phyloP scores from a whole-genome alignment of 2,329 filamentous ascomycete species.

The Alternaria novae-zelandiae region DNA sequence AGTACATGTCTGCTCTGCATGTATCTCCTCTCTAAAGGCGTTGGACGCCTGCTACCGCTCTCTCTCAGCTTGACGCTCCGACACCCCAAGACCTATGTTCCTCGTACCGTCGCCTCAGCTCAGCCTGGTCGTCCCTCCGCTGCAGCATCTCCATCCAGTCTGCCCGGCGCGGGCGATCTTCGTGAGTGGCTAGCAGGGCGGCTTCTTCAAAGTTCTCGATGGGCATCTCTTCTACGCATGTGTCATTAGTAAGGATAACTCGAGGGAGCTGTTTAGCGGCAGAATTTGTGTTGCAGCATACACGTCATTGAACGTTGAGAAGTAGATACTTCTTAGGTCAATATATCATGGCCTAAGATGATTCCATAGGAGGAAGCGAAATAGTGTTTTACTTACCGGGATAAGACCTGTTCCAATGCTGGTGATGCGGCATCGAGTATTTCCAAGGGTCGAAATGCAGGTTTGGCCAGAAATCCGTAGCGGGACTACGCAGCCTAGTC shows the following conservation, averaged over 20 bases:
- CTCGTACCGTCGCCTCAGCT: not conserved
- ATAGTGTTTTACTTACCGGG: not conserved
- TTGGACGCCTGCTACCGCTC: not conserved
- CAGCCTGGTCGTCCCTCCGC: not conserved
- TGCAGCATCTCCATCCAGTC: not conserved
- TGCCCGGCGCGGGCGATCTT: not conserved
- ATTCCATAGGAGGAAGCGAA: not conserved
- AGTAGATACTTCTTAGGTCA: not conserved
- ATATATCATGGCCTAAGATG: not conserved
- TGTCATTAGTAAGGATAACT: not conserved
- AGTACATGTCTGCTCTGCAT: too few species aligned
- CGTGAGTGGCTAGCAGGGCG: not conserved
- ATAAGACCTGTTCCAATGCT: not conserved
- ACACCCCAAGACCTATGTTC: not conserved
- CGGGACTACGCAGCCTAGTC: not conserved
- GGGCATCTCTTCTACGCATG: not conserved
- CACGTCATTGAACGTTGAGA: not conserved
- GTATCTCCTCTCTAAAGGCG: too few species aligned
- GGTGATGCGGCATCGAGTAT: not conserved
- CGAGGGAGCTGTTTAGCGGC: not conserved
- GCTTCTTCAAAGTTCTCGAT: not conserved
- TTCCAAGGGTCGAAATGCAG: not conserved
- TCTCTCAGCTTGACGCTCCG: not conserved
- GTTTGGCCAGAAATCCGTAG: slow-evolving; percentile 6
- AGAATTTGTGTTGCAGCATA: not conserved